These are phyloP conservation scores for Phymatotrichopsis omnivora DNA, from an alignment of 2,329 filamentous ascomycete genomes.

Conservation along the genomic window DNA sequence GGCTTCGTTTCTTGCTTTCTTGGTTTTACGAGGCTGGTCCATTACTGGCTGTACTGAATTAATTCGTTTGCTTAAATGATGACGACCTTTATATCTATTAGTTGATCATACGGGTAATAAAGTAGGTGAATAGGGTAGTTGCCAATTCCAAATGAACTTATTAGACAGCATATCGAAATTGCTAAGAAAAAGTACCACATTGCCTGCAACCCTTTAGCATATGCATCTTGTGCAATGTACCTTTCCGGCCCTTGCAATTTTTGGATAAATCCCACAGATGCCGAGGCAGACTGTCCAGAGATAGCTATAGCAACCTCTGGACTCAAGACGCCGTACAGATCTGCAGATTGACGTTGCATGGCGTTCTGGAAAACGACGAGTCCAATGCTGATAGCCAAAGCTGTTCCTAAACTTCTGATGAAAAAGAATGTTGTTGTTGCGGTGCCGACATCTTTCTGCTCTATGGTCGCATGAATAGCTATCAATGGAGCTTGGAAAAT, in stretches of 20 bases:
- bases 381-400: conserved; percentile 46
- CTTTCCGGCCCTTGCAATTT: conserved; percentile 42
- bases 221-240: conserved; percentile 28
- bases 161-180: conserved; percentile 16
- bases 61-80: conserved; percentile 30
- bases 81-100: conserved; percentile 20
- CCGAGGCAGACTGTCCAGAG: conserved; percentile 50
- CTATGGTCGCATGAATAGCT: conserved; percentile 51
- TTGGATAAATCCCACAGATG: conserved; percentile 50
- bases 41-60: conserved; percentile 26
- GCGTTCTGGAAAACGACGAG: conserved; percentile 71
- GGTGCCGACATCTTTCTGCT: conserved; percentile 50
- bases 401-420: conserved; percentile 47
- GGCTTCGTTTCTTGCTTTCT: conserved; percentile 16
- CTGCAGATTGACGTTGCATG: conserved; percentile 48
- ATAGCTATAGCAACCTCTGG: conserved; percentile 45
- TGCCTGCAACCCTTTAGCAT: conserved; percentile 27
- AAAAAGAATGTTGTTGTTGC: conserved; percentile 54
- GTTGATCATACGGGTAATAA: neutral
- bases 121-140: neutral
- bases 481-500: conserved; percentile 31
- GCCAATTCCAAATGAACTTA: conserved; percentile 22
- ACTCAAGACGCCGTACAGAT: conserved; percentile 41
- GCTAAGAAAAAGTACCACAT: conserved; percentile 32
- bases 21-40: conserved; percentile 13